Evolutionary conservation across 2,329 filamentous ascomycete species (phyloP).

Genomic region (Penicillium decumbens): DNA sequence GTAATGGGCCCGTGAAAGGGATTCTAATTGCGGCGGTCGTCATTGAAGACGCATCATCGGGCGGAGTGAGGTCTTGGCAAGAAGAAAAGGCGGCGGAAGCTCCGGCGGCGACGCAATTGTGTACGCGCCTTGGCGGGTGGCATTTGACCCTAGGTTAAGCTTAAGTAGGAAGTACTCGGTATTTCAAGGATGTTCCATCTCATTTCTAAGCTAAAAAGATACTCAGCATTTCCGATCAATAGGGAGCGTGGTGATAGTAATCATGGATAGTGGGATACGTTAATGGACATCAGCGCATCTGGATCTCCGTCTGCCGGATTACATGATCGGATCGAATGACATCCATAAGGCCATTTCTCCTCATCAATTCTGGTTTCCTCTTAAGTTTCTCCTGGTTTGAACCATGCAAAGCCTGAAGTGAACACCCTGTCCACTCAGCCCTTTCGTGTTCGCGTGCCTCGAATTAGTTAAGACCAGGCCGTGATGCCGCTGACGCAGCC

Average conservation of each 20-base stretch:
- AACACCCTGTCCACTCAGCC: constrained; percentile 23
- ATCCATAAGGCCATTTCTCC: background rate
- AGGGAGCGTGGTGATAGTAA: background rate
- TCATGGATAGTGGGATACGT: background rate
- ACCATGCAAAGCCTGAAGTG: constrained; percentile 13
- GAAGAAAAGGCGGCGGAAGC: constrained; percentile 1
- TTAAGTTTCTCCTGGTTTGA: background rate
- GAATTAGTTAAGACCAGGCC: constrained; percentile 14
- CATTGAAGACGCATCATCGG: constrained; percentile 48
- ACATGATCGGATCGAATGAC: constrained; percentile 18
- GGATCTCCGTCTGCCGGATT: constrained; percentile 20
- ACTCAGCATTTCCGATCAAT: constrained; percentile 1
- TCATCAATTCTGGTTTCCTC: background rate
- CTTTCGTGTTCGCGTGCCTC: constrained; percentile 21
- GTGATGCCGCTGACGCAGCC: constrained; percentile 37
- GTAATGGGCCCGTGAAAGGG: constrained; percentile 79
- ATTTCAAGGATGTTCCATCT: background rate
- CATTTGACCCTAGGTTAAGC: background rate
- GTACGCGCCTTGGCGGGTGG: constrained; percentile 11
- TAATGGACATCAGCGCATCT: constrained; percentile 15
- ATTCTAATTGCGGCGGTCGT: constrained; percentile 75
- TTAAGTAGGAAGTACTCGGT: too few relatives aligned
- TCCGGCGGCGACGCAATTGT: constrained; percentile 4
- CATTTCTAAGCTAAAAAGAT: background rate
- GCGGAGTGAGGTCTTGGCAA: constrained; percentile 8